Evolutionary conservation across 495 filamentous ascomycete genomes (phyloP), one percentile per base, ranked within the genome.

Genomic region (Tricharina praecox): DNA sequence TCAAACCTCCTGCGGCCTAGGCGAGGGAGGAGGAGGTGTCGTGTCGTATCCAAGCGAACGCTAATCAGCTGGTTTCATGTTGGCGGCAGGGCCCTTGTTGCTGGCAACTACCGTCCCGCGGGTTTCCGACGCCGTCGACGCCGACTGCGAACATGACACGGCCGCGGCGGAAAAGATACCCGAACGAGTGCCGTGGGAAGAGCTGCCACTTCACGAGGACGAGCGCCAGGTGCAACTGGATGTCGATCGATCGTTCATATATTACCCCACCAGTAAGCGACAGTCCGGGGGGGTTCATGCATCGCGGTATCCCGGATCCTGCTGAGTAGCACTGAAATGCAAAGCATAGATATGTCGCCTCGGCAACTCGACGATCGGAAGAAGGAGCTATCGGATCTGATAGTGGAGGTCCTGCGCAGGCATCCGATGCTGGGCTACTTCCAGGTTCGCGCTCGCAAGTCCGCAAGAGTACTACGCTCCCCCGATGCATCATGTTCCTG

Each of bases 171-270:
- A 28, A 16, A 26, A 16, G 37, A 23, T 18, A 19, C 0, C 24
- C 21, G 2, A 30, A 11, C 23, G 40, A 24, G 9, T 18, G 3
- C 25, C 24, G 16, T 47, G 64, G 64, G 30, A 57, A 47, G 49
- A 58, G 49, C 45, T 67, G 50, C 51, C 56, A 52, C 44, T 45
- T 50, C 50, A 61, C 25, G 44, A 43, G 3, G 58, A 63, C 9
- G 61, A 63, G 48, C 48, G 53, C 26, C 60, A 61, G 63, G 82
- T 96, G 15, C 70, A 79, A 58, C 69, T 95, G 23, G 90, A 97
- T 61, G 92, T 97, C 42, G 73, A 96, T 62, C 71, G 90, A 45
- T 83, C 88, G n/a, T 97, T 97, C 63, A 79, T 95, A 40, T 94
- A 94, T 66, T 97, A 97, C 63, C 90, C 90, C 23, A 68, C 75